Conservation (phyloP, 192 early-diverging fungal genomes). For the Backusella macrospora region DNA sequence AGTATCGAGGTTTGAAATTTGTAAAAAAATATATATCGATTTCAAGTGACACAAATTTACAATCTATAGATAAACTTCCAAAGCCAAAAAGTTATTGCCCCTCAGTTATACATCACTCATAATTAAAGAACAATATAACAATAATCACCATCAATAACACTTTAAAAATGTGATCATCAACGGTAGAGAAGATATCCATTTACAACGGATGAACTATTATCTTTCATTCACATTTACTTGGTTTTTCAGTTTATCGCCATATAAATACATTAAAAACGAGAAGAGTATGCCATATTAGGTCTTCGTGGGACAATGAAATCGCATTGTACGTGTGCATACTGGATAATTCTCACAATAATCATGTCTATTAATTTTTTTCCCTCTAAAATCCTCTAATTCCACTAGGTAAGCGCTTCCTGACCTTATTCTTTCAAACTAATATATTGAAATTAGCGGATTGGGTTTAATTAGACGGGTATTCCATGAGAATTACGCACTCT, state of each 20-base stretch:
- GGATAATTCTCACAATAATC: not conserved
- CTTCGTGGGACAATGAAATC: not conserved
- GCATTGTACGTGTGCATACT: not conserved
- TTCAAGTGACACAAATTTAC: not conserved
- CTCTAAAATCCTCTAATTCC: not conserved
- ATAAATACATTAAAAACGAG: conserved; percentile 10
- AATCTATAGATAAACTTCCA: not conserved
- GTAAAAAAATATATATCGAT: not conserved
- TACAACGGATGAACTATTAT: not conserved
- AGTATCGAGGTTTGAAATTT: not conserved
- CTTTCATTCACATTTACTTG: not conserved
- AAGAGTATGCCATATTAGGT: not conserved
- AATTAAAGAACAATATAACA: not conserved
- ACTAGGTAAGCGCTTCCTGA: not conserved
- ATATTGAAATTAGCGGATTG: no score
- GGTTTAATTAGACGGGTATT: no score
- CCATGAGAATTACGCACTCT: no score
- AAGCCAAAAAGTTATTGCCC: not conserved
- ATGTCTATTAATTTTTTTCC: no score
- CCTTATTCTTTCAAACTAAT: not conserved
- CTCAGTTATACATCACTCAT: not conserved
- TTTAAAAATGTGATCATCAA: not conserved
- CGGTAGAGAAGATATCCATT: not conserved
- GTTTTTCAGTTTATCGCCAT: not conserved
- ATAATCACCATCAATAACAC: not conserved